phyloP scores from a whole-genome alignment of 768 basidiomycete species.

The Coprinellus micaceus region DNA sequence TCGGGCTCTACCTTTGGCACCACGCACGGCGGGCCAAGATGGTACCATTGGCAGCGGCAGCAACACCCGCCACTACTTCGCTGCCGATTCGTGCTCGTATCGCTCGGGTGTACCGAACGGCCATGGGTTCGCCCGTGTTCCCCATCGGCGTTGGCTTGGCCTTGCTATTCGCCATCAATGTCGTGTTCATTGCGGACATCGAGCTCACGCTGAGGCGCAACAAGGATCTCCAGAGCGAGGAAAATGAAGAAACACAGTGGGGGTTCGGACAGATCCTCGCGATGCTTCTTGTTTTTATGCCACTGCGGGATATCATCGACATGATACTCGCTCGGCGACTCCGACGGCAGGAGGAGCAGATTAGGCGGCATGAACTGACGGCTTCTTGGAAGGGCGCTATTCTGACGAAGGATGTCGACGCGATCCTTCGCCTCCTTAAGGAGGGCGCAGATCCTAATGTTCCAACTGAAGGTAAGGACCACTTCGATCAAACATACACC shows the following conservation, averaged over 20 bases:
- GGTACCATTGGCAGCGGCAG: too few species aligned
- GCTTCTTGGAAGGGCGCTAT: not conserved
- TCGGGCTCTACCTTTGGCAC: not conserved
- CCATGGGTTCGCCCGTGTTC: not conserved
- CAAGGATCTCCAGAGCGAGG: not conserved
- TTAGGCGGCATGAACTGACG: not conserved
- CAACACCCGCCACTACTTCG: not conserved
- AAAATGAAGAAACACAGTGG: conserved; percentile 1
- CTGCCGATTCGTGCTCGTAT: not conserved
- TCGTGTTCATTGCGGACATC: conserved; percentile 6
- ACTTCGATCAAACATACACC: too few species aligned
- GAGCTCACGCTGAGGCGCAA: conserved; percentile 4
- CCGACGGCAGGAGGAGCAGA: not conserved
- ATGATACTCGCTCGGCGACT: not conserved
- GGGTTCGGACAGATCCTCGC: conserved; percentile 9
- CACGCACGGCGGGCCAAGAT: not conserved
- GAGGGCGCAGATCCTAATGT: not conserved
- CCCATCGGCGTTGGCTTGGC: not conserved
- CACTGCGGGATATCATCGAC: conserved; percentile 8
- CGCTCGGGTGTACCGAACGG: not conserved
- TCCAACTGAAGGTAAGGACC: not conserved
- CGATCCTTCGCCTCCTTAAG: not conserved
- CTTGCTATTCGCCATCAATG: conserved; percentile 4
- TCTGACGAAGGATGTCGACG: not conserved
- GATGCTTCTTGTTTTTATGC: not conserved